These are phyloP conservation scores for Abelmoschus esculentus DNA, from an alignment of 345 rosid species.

Conservation along the genomic window DNA sequence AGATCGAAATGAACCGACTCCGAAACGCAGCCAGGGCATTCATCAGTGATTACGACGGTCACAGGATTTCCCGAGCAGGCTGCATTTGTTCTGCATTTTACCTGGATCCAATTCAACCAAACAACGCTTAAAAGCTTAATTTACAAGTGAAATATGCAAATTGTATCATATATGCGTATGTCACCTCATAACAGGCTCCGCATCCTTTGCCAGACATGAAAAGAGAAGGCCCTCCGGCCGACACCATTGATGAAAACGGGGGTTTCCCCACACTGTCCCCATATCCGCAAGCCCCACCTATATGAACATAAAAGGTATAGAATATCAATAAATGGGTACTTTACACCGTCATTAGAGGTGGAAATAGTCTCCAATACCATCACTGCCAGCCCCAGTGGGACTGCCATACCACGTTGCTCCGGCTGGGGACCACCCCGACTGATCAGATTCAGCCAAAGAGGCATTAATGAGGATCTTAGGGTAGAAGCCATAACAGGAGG, in stretches of 20 bases:
- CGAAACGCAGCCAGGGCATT: conserved; percentile 49
- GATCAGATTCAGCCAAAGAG: not conserved
- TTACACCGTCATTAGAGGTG: too few relatives aligned
- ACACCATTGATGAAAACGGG: conserved; percentile 11
- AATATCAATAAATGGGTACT: not conserved
- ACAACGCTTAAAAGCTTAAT: not conserved
- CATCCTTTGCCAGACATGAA: conserved; percentile 40
- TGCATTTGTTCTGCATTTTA: conserved; percentile 42
- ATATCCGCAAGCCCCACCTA: conserved; percentile 22
- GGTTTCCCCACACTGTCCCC: conserved; percentile 5
- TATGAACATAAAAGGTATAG: too few relatives aligned
- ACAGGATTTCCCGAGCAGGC: conserved; percentile 62
- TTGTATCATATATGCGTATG: not conserved
- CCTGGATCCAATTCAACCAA: conserved; percentile 20
- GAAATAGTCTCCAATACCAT: conserved; percentile 1
- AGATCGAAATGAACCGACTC: conserved; percentile 57
- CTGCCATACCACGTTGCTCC: conserved; percentile 20
- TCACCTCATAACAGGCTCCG: conserved; percentile 66
- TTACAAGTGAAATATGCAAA: not conserved
- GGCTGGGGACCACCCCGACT: conserved; percentile 12
- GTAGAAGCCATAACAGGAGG: not conserved
- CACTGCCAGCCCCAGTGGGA: conserved; percentile 13
- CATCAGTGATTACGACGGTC: conserved; percentile 56
- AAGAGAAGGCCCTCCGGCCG: conserved; percentile 16
- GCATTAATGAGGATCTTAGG: conserved; percentile 7